Evolutionary conservation across 805 yeast species (phyloP).

Genomic region (Blastobotrys attinorum): DNA sequence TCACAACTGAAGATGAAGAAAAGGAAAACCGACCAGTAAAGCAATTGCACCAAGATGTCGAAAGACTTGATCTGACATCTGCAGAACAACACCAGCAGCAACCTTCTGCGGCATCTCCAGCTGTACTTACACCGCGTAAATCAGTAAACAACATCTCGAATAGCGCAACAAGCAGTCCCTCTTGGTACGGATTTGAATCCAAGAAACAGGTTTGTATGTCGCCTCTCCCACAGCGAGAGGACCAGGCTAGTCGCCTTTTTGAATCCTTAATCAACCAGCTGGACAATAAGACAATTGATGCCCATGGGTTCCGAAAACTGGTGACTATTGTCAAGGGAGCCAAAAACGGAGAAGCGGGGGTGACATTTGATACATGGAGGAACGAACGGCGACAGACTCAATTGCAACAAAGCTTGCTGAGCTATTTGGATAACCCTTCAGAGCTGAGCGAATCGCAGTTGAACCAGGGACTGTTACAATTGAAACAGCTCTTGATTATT

Average conservation of each 20-base stretch:
- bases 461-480: conserved; percentile 16
- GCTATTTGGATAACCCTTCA: conserved; percentile 6
- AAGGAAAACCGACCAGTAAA: too few species aligned
- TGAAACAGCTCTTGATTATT: conserved; percentile 13
- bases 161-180: background rate
- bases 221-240: conserved; percentile 13
- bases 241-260: conserved; percentile 14
- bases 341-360: background rate
- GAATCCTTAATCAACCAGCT: conserved; percentile 14
- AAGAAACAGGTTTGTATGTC: conserved; percentile 13
- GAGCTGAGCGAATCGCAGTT: conserved; percentile 12
- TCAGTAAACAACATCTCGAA: too few species aligned
- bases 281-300: conserved; percentile 12
- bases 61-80: too few species aligned
- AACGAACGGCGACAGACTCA: conserved; percentile 9
- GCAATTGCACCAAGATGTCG: too few species aligned
- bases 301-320: conserved; percentile 20
- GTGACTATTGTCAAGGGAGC: conserved; percentile 14
- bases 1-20: too few species aligned
- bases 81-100: too few species aligned
- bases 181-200: conserved; percentile 15
- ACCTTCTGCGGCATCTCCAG: too few species aligned
- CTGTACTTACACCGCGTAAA: too few species aligned
- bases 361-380: conserved; percentile 14
- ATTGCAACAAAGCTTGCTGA: conserved; percentile 11